Conservation (phyloP, 1,284 basidiomycete genomes). For the Ustanciosporium gigantosporum region DNA sequence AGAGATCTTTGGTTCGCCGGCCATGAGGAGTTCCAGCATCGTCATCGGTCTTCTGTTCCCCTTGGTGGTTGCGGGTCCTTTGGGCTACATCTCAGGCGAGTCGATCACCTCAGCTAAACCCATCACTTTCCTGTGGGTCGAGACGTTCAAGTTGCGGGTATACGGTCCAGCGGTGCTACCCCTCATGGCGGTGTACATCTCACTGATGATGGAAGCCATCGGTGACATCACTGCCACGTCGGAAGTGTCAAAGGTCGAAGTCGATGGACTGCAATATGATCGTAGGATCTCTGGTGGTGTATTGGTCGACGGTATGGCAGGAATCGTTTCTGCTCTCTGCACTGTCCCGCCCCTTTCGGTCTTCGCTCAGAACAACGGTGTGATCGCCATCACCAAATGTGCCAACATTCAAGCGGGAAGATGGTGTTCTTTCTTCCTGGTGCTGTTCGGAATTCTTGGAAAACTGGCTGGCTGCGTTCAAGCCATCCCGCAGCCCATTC, state of each 20-base stretch:
- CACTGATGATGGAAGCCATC: constrained; percentile 75
- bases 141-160: constrained; percentile 76
- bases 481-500: constrained; percentile 73
- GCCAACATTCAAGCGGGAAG: constrained; percentile 50
- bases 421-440: constrained; percentile 48
- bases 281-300: constrained; percentile 81
- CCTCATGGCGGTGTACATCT: constrained; percentile 75
- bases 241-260: constrained; percentile 72
- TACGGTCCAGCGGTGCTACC: constrained; percentile 81
- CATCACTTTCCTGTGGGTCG: constrained; percentile 66
- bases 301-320: constrained; percentile 71
- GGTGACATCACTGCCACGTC: constrained; percentile 83
- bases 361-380: constrained; percentile 78
- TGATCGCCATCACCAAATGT: constrained; percentile 62
- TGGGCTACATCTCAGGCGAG: constrained; percentile 37
- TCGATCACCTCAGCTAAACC: constrained; percentile 37
- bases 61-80: constrained; percentile 42
- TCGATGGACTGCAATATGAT: constrained; percentile 67
- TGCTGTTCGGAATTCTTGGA: constrained; percentile 67
- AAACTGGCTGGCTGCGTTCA: constrained; percentile 71
- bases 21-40: constrained; percentile 70
- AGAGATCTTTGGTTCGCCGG: constrained; percentile 75
- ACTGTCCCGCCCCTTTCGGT: constrained; percentile 78
- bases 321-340: constrained; percentile 72
- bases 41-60: constrained; percentile 59